Base-by-base conservation (phyloP, 441 rosid genomes). In the Biscutella auriculata region DNA sequence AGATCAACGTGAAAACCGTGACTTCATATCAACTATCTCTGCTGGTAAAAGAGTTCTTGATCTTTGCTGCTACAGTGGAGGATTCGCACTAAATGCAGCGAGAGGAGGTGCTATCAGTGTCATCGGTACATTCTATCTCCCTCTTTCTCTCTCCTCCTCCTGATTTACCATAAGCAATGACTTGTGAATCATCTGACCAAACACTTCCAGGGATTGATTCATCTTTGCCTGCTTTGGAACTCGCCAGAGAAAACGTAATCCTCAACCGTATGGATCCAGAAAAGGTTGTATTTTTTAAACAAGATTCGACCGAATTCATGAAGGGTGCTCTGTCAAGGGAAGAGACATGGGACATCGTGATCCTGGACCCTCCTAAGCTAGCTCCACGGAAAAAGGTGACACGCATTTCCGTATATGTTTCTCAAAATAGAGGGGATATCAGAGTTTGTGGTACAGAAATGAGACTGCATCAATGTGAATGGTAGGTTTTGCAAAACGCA, bases 331-430 rank as follows among this genome's bases (percentile, higher is more conserved):
- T 83, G 62, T 76, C 81, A 9, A 87, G 90, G 71, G 81, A 74
- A 21, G 87, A 87, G 67, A 73, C 76, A 7, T 87, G 97, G 96
- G 97, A 87, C 76, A 39, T 91, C 8, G 84, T 91, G 56, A 76
- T 91, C 70, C 69, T 91, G 54, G 96, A 91, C 75, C 97, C 97
- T 62, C 97, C 96, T 14, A 87, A 91, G 74, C 62, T 91, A 34
- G 96, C 95, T 16, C 97, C 95, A 36, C 73, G 77, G 47, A 79
- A 69, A 65, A 83, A 85, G 87, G 84, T 82, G 69, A 21, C 30
- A 7, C 6, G 6, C 17, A n/a, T 5, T 7, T 40, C 6, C 2
- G 11, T 34, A 9, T 11, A 13, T 13, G 25, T 29, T 36, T 28
- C 6, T 26, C 12, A 35, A 19, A 9, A 9, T 28, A 27, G 6